Percentiles rank a stretch among this genome's conserved stretches.
Conservation (phyloP, 441 rosid genomes). For the Pelargonium citronellum region DNA sequence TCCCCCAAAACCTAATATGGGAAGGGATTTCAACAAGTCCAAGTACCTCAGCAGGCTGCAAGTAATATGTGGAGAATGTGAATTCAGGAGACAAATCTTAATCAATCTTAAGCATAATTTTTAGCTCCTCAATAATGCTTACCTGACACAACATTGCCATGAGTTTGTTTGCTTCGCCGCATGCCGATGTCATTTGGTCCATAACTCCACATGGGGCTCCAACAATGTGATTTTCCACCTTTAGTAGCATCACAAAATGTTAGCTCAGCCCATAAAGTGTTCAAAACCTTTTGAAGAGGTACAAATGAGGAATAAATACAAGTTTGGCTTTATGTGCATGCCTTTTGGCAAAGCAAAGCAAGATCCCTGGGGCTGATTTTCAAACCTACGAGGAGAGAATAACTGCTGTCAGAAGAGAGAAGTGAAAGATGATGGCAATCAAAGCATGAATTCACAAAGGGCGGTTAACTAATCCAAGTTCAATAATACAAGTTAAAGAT, state of each 20-base stretch:
- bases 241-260: constrained; percentile 13
- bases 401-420: constrained; percentile 16
- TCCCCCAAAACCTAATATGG: constrained; percentile 97
- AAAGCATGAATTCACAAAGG: no score
- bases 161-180: constrained; percentile 96
- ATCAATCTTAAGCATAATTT: constrained; percentile 3
- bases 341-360: constrained; percentile 99
- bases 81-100: constrained; percentile 13
- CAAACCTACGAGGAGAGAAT: constrained; percentile 47
- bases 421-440: no score
- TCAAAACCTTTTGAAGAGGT: background rate
- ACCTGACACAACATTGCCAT: constrained; percentile 99
- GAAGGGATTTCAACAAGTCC: constrained; percentile 94
- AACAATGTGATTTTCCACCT: constrained; percentile 99
- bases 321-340: constrained; percentile 13
- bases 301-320: background rate
- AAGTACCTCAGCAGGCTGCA: constrained; percentile 96
- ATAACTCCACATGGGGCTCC: constrained; percentile 99
- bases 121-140: constrained; percentile 18
- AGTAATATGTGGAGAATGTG: background rate
- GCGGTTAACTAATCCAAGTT: no score
- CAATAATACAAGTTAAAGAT: no score
- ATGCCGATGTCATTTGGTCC: constrained; percentile 99
- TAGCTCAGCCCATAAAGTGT: background rate
- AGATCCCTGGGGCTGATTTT: constrained; percentile 75